phyloP scores from a whole-genome alignment of 2,329 filamentous ascomycete genomes.

The Fusarium tanahbumbuense region DNA sequence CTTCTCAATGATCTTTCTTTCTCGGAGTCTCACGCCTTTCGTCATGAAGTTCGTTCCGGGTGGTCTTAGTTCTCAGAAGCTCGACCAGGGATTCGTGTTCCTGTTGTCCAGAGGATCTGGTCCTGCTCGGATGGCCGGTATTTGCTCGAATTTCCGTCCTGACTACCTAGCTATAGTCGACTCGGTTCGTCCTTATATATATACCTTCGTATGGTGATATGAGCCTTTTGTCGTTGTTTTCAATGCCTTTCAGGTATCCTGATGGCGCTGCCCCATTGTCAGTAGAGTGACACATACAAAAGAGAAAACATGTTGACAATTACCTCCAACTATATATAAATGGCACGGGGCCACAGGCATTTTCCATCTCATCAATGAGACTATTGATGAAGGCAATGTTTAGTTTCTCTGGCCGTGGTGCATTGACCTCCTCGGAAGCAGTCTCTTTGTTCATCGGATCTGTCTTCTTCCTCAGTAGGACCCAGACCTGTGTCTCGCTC shows the following conservation, averaged over 20 bases:
- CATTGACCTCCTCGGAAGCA: background rate
- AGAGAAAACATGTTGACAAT: background rate
- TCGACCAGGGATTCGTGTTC: background rate
- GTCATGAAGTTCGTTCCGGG: background rate
- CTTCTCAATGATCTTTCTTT: background rate
- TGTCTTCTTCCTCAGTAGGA: background rate
- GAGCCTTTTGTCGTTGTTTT: background rate
- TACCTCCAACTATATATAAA: background rate
- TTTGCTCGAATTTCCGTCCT: background rate
- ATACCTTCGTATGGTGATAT: background rate
- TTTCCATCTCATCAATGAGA: background rate
- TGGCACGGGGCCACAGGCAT: background rate
- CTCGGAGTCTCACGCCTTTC: background rate
- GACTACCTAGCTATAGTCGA: background rate
- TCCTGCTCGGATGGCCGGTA: background rate
- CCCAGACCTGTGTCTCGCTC: background rate
- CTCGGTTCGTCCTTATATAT: background rate
- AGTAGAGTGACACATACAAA: background rate
- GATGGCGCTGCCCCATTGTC: background rate
- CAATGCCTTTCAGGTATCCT: background rate
- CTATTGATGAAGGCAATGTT: background rate
- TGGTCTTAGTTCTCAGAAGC: fast-evolving
- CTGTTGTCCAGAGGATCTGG: background rate
- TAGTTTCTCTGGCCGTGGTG: background rate
- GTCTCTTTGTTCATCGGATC: background rate